Base-by-base conservation (phyloP, 805 yeast species). In the Tetrapisispora arboricola region DNA sequence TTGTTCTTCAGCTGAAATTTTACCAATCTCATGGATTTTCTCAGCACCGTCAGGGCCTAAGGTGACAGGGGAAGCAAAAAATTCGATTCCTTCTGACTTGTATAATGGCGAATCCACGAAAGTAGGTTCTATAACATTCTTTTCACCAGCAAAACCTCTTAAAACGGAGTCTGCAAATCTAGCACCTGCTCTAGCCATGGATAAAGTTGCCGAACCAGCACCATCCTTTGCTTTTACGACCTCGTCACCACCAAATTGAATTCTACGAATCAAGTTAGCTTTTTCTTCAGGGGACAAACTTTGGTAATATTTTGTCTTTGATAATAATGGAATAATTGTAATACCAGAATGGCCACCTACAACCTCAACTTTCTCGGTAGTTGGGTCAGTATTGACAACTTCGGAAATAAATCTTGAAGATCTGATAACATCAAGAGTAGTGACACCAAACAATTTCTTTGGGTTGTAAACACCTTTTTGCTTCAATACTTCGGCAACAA, bases 301-400 rank as follows among this genome's bases (percentile, higher is more conserved):
- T 63, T 73, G 73, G 73, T 82, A 85, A 22, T 34, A 34, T 67
- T 68, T 73, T 53, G 92, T 73, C 71, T 83, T 95, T 48, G 94
- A 84, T 64, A 87, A 70, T 66, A 88, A 72, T 61, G 96, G 96
- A 47, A 87, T 94, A 67, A 87, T 87, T 66, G 96, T 88, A 63
- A 81, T 80, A 68, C 96, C 96, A 45, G 95, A 85, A 79, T 87
- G 96, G 57, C 96, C 96, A 65, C 96, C 96, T 51, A 88, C 90
- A 60, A 88, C 95, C 51, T 85, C 75, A 50, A 87, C 84, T 52
- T 66, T 70, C 73, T 84, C 94, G 51, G 72, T 66, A 49, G 69
- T 73, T 62, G 94, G 96, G 64, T 76, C 76, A 54, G 87, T 81
- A 30, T 49, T 43, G 29, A 44, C 49, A 17, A 60, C 53, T 40